Evolutionary conservation across 2,329 filamentous ascomycete genomes (phyloP).

Genomic region (Bipolaris oryzae): DNA sequence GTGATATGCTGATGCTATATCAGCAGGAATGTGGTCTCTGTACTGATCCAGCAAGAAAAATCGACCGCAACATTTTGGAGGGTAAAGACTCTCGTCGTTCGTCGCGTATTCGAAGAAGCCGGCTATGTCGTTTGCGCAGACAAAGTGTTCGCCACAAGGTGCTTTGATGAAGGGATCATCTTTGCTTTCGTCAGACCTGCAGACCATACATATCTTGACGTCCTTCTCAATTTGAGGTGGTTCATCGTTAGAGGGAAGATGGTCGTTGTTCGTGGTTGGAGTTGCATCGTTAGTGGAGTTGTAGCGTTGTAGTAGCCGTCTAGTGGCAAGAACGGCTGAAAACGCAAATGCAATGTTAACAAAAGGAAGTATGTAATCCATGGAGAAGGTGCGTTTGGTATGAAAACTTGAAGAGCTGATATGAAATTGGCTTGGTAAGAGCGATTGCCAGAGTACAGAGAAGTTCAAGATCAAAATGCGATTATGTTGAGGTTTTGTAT

Average conservation of each 20-base stretch:
- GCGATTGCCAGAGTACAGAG: background rate
- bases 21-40: conserved; percentile 26
- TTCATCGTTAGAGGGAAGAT: background rate
- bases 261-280: background rate
- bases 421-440: background rate
- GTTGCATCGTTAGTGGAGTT: background rate
- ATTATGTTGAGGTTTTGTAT: no score
- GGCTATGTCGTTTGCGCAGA: conserved; percentile 31
- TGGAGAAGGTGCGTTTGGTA: background rate
- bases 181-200: conserved; percentile 27
- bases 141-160: conserved; percentile 32
- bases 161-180: conserved; percentile 24
- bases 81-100: conserved; percentile 35
- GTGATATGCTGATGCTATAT: conserved; percentile 28
- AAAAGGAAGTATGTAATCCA: background rate
- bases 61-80: conserved; percentile 36
- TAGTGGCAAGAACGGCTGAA: background rate
- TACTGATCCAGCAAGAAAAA: conserved; percentile 33
- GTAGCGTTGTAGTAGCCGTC: background rate
- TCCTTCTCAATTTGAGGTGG: background rate
- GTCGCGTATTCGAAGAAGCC: conserved; percentile 35
- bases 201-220: conserved; percentile 31
- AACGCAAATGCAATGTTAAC: background rate
- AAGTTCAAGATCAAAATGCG: no score
- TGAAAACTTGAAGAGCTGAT: background rate